Conservation (phyloP, 352 stramenopile genomes). For the Phytophthora sp. region DNA sequence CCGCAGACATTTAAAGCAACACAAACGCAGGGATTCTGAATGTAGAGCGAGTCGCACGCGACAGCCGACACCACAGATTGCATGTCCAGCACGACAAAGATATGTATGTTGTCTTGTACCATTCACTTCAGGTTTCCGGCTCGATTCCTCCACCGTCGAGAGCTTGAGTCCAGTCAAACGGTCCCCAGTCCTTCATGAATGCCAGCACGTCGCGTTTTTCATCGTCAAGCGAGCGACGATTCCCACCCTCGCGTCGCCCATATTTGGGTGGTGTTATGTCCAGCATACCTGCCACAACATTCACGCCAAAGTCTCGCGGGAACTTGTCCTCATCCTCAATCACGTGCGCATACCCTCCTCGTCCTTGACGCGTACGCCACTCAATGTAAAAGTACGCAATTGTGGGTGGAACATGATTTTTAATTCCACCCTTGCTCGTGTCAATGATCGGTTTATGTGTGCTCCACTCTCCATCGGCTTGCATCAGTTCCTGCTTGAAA, state of each 20-base stretch:
- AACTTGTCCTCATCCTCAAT: conserved; percentile 85
- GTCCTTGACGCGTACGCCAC: conserved; percentile 49
- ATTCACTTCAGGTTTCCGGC: conserved; percentile 9
- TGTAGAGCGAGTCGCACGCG: conserved; percentile 10
- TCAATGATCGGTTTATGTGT: conserved; percentile 87
- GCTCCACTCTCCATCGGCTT: conserved; percentile 78
- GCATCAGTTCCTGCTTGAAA: conserved; percentile 85
- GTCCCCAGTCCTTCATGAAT: conserved; percentile 72
- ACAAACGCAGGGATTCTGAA: conserved; percentile 10
- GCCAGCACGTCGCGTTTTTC: conserved; percentile 68
- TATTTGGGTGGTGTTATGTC: conserved; percentile 72
- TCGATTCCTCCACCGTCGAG: conserved; percentile 71
- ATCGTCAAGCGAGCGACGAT: conserved; percentile 49
- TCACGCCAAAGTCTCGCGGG: conserved; percentile 76
- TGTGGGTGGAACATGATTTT: conserved; percentile 69
- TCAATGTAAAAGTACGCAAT: conserved; percentile 90
- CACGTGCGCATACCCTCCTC: conserved; percentile 77
- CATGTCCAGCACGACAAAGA: conserved; percentile 19
- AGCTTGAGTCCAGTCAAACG: conserved; percentile 77
- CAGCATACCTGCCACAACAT: conserved; percentile 81
- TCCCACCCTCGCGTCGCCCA: conserved; percentile 45
- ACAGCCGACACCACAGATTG: too few species aligned
- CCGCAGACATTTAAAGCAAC: conserved; percentile 61
- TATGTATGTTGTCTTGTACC: conserved; percentile 12
- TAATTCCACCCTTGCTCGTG: conserved; percentile 64